These are phyloP conservation scores for Phlyctochytrium arcticum DNA, from an alignment of 192 early-diverging fungal genomes.

Conservation along the genomic window DNA sequence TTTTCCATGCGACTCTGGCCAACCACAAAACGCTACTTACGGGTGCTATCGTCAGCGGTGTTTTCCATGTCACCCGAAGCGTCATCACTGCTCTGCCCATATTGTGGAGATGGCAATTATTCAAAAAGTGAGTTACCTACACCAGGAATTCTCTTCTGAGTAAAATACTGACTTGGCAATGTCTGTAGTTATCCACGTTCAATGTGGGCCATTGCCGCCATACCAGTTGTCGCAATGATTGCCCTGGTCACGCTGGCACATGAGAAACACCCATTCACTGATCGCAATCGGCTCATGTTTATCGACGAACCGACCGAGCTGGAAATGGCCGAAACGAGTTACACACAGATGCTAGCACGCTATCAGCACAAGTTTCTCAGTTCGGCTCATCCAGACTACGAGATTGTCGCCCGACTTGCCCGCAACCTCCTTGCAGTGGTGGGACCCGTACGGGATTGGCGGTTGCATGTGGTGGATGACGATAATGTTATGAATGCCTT, in stretches of 20 bases:
- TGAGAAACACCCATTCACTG: conserved; percentile 25
- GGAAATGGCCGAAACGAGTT: conserved; percentile 20
- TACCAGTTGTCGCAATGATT: conserved; percentile 9
- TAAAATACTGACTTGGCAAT: background rate
- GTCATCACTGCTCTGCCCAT: conserved; percentile 26
- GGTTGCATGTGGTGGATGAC: conserved; percentile 35
- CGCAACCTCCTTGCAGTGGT: conserved; percentile 18
- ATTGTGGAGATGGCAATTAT: conserved; percentile 23
- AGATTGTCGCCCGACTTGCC: conserved; percentile 2
- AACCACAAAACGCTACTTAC: conserved; percentile 2
- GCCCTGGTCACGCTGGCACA: conserved; percentile 9
- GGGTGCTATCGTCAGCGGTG: background rate
- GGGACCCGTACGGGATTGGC: conserved; percentile 32
- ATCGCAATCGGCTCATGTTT: conserved; percentile 38
- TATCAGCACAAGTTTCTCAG: conserved; percentile 18
- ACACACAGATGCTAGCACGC: background rate
- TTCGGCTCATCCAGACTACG: conserved; percentile 4
- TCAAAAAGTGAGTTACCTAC: background rate
- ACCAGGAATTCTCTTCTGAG: background rate
- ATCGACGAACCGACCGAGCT: conserved; percentile 31
- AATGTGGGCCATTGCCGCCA: conserved; percentile 17
- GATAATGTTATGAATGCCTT: conserved; percentile 37
- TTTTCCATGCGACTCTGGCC: conserved; percentile 1
- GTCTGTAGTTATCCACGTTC: conserved; percentile 12
- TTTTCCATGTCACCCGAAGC: conserved; percentile 10